Percentiles rank a stretch among this genome's conserved stretches.
phyloP scores from a whole-genome alignment of 2,329 filamentous ascomycete species.

The Verticillium longisporum region DNA sequence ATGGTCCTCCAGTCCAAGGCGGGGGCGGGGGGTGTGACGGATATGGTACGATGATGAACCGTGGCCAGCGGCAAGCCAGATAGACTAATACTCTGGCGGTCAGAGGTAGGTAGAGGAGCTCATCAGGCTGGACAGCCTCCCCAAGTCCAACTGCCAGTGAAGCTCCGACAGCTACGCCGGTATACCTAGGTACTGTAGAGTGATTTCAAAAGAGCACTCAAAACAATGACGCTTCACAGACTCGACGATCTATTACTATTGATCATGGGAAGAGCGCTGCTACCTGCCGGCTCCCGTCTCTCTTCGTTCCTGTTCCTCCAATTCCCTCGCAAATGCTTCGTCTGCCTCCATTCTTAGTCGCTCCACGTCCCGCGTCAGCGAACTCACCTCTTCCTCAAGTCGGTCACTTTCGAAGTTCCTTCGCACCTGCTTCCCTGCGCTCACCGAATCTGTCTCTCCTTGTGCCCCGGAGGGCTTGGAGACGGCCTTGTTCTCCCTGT shows the following conservation, averaged over 20 bases:
- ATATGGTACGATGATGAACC: too few species aligned
- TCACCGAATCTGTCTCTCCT: background rate
- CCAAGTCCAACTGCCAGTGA: background rate
- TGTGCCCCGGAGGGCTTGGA: background rate
- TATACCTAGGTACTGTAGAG: background rate
- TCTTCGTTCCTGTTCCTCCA: constrained; percentile 23
- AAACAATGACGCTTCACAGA: background rate
- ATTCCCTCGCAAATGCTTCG: constrained; percentile 36
- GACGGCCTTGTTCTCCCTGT: constrained; percentile 5
- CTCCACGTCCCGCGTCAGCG: constrained; percentile 29
- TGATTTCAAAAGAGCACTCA: background rate
- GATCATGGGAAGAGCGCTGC: background rate
- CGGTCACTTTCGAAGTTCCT: background rate
- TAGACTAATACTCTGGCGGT: too few species aligned
- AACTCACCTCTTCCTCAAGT: constrained; percentile 29
- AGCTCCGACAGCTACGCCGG: too few species aligned
- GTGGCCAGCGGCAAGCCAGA: too few species aligned
- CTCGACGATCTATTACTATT: background rate
- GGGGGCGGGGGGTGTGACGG: too few species aligned
- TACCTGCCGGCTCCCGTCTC: constrained; percentile 1
- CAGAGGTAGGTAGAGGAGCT: background rate
- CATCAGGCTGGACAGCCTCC: background rate
- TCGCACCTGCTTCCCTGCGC: constrained; percentile 6
- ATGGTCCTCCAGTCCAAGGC: too few species aligned
- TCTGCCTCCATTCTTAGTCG: constrained; percentile 36